phyloP scores from a whole-genome alignment of 1,284 basidiomycete species.

The Gymnopus androsaceus region DNA sequence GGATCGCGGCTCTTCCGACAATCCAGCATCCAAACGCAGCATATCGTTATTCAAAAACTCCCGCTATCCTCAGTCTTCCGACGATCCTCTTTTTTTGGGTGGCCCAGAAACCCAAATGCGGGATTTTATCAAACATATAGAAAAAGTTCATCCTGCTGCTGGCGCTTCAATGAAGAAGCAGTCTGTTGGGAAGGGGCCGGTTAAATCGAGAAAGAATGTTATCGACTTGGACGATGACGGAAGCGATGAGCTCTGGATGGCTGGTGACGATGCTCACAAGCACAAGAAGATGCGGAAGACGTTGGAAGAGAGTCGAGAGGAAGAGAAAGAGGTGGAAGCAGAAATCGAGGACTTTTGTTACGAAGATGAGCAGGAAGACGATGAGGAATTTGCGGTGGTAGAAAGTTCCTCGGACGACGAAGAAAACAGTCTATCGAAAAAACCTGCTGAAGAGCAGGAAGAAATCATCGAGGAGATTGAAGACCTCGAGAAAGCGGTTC shows the following conservation, averaged over 20 bases:
- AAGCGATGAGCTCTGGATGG: conserved; percentile 44
- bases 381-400: conserved; percentile 21
- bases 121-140: conserved; percentile 57
- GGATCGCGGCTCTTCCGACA: conserved; percentile 67
- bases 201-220: conserved; percentile 18
- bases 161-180: conserved; percentile 24
- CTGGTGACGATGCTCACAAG: conserved; percentile 20
- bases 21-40: conserved; percentile 29
- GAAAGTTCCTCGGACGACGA: conserved; percentile 43
- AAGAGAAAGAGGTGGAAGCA: conserved; percentile 23
- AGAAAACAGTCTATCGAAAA: conserved; percentile 55
- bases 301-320: conserved; percentile 37
- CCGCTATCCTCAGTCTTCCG: conserved; percentile 32
- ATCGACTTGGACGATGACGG: conserved; percentile 53
- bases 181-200: not conserved
- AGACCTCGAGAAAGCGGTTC: conserved; percentile 62
- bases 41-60: conserved; percentile 44
- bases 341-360: conserved; percentile 32
- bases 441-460: conserved; percentile 67
- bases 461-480: conserved; percentile 80
- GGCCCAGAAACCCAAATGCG: conserved; percentile 41
- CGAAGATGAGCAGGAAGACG: conserved; percentile 37
- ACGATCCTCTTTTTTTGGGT: conserved; percentile 52
- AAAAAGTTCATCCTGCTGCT: conserved; percentile 37
- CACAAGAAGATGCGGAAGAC: conserved; percentile 24